Base-by-base conservation (phyloP, 305 asterid species). In the Coffea humblotiana region DNA sequence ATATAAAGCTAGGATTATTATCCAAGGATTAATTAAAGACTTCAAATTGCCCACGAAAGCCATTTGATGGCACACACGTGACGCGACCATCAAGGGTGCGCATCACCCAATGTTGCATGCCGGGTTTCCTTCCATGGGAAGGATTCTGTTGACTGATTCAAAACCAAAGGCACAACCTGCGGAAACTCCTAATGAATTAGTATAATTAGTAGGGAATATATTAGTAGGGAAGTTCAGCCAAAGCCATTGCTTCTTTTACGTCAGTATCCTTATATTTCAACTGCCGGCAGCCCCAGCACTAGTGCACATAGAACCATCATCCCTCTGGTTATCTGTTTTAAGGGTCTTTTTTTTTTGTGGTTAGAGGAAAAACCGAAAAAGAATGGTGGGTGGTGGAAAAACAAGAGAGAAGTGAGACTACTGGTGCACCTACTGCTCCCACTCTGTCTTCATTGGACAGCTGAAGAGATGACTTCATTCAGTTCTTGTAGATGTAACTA, bases 391-490 rank as follows among this genome's bases (percentile, higher is more conserved):
- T 76, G 82, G 89, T 80, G 83, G 84, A 85, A 76, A 72, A 88
- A 83, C 45, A 78, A 83, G 83, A 87, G 81, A 80, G 92, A 88
- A 85, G 83, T 94, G 52, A 88, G 88, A 81, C 87, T 91, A 65
- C 70, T 95, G 82, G 79, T 90, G 78, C 91, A 95, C 80, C 82
- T 95, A 45, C 70, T 95, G 83, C 74, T 93, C 40, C 93, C 98
- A 71, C 82, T 95, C 11, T 92, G 94, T 79, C 82, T 89, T 70
- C 98, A 95, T 61, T 95, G 98, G 99, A 78, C 93, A 52, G 98
- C 98, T 64, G 96, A 92, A 85, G 99, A 93, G 85, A 95, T 93
- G 98, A 91, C 99, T 70, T n/a, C 90, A 84, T 72, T 90, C 99
- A 16, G 98, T 93, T 61, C 90, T 95, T 73, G 99, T 95, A 69